Conservation (phyloP, 305 asterid genomes). For the Fraxinus platypoda region DNA sequence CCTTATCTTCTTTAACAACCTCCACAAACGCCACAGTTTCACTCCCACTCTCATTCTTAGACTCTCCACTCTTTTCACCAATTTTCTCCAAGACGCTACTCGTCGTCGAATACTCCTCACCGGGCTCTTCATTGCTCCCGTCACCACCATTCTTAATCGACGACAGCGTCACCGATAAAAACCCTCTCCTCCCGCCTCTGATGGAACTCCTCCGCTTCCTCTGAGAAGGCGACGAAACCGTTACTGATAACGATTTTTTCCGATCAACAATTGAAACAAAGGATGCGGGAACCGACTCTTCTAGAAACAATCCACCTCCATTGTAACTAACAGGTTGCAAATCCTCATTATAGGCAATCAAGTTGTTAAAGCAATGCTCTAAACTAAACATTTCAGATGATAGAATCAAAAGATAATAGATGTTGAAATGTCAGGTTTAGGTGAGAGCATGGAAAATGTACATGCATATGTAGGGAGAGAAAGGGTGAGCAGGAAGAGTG, state of each 20-base stretch:
- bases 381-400: conserved; percentile 41
- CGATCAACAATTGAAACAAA: conserved; percentile 46
- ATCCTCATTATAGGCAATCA: conserved; percentile 31
- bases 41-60: neutral
- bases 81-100: neutral
- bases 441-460: no score
- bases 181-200: no score
- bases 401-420: no score
- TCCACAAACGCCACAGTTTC: neutral
- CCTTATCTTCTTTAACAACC: neutral
- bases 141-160: neutral
- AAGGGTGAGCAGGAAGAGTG: no score
- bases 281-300: conserved; percentile 58
- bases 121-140: neutral
- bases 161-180: neutral
- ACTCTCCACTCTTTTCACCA: neutral
- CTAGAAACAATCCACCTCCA: conserved; percentile 67
- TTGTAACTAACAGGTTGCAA: conserved; percentile 5
- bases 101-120: neutral
- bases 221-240: conserved; percentile 33
- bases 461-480: no score
- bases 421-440: no score
- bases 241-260: conserved; percentile 18
- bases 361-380: conserved; percentile 46
- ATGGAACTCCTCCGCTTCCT: conserved; percentile 19